Evolutionary conservation across 2,329 filamentous ascomycete genomes (phyloP).

Genomic region (Talaromyces sp.): DNA sequence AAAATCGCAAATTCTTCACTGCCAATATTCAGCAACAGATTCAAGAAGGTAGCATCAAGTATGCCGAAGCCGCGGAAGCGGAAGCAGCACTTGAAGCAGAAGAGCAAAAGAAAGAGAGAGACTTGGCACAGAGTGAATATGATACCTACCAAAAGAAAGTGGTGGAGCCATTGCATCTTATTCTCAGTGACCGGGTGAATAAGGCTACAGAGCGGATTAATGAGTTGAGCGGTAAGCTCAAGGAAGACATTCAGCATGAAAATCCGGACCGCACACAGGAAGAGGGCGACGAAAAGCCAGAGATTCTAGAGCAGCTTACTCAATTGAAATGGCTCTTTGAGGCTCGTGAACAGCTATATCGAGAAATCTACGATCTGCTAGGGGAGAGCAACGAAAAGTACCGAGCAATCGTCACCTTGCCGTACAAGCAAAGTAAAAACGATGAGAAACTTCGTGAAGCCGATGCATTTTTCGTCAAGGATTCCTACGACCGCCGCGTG

Average conservation of each 20-base stretch:
- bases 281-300: conserved; percentile 91
- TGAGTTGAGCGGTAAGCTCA: conserved; percentile 67
- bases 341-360: conserved; percentile 80
- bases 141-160: conserved; percentile 80
- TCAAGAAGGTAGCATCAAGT: conserved; percentile 71
- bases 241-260: conserved; percentile 64
- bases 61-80: conserved; percentile 75
- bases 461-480: conserved; percentile 75
- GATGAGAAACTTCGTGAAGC: conserved; percentile 76
- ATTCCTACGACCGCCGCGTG: conserved; percentile 68
- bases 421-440: conserved; percentile 71
- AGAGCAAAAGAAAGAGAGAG: conserved; percentile 68
- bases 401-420: conserved; percentile 74
- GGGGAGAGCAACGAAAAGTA: conserved; percentile 84
- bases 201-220: conserved; percentile 75
- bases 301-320: conserved; percentile 89
- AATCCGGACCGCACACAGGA: conserved; percentile 84
- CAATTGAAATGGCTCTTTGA: conserved; percentile 97
- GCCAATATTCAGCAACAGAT: conserved; percentile 76
- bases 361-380: conserved; percentile 79
- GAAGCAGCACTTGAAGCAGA: conserved; percentile 69
- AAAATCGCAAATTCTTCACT: conserved; percentile 64
- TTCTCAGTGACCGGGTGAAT: conserved; percentile 71
- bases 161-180: conserved; percentile 75
- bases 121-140: conserved; percentile 74